Percentiles rank a stretch among this genome's conserved stretches.
Conservation (phyloP, 306 rosid genomes). For the Fragaria vesca region DNA sequence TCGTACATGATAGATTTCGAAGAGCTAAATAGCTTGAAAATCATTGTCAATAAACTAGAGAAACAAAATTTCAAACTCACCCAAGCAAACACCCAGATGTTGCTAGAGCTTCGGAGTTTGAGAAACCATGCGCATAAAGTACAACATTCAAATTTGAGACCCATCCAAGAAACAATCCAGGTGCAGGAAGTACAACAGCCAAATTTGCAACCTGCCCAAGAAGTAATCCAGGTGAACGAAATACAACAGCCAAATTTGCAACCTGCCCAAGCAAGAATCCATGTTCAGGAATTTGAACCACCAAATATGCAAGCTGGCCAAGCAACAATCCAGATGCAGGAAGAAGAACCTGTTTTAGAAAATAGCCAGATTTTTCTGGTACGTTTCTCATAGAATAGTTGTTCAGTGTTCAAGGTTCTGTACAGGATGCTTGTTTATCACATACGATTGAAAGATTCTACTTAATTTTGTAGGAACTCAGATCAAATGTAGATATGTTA, state of each 20-base stretch:
- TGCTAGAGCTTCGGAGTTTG: background rate
- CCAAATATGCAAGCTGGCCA: background rate
- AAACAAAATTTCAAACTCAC: background rate
- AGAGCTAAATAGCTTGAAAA: background rate
- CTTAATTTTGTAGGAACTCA: slow-evolving; percentile 1
- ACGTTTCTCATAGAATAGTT: background rate
- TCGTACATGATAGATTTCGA: background rate
- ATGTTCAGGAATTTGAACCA: background rate
- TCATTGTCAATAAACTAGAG: background rate
- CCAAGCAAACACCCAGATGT: background rate
- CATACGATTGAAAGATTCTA: background rate
- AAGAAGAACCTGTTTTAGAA: background rate
- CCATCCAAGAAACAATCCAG: background rate
- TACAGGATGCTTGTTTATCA: background rate
- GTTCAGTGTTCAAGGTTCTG: background rate
- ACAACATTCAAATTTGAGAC: background rate
- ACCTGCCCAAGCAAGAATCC: background rate
- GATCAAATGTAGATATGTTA: background rate
- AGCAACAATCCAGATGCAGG: background rate
- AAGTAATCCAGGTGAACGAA: background rate
- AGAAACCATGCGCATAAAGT: background rate
- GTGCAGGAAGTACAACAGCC: background rate
- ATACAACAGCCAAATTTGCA: background rate
- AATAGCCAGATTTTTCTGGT: background rate
- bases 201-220: background rate